These are phyloP conservation scores for Fonsecaea pedrosoi DNA, from an alignment of 2,329 filamentous ascomycete species.

Conservation along the genomic window DNA sequence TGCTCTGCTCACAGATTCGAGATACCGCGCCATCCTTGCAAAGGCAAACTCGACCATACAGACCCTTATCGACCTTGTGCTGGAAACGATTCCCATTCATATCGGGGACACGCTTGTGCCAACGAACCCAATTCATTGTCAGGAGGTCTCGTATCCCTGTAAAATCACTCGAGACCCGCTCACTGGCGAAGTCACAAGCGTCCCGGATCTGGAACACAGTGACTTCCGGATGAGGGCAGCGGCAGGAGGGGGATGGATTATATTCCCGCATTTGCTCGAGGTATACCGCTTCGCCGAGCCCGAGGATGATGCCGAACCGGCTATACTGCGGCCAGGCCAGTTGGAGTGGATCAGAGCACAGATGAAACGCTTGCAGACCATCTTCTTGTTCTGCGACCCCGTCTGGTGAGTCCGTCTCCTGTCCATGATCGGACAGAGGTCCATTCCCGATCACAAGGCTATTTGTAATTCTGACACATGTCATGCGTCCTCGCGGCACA, in stretches of 20 bases:
- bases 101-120: slow-evolving; percentile 36
- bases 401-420: slow-evolving; percentile 27
- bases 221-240: slow-evolving; percentile 30
- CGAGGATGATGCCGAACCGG: slow-evolving; percentile 35
- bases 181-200: slow-evolving; percentile 20
- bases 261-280: slow-evolving; percentile 35
- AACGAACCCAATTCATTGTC: slow-evolving; percentile 34
- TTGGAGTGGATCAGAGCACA: slow-evolving; percentile 39
- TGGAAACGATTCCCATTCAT: slow-evolving; percentile 37
- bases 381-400: slow-evolving; percentile 32
- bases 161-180: slow-evolving; percentile 19
- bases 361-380: slow-evolving; percentile 38
- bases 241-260: slow-evolving; percentile 37
- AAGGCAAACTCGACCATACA: slow-evolving; percentile 36
- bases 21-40: slow-evolving; percentile 18
- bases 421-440: neutral
- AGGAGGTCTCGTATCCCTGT: slow-evolving; percentile 32
- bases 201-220: slow-evolving; percentile 18
- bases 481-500: neutral
- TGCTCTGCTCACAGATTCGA: slow-evolving; percentile 8
- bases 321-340: slow-evolving; percentile 37
- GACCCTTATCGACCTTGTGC: slow-evolving; percentile 34
- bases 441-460: neutral
- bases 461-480: slow-evolving; percentile 4
- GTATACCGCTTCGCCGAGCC: slow-evolving; percentile 38